Evolutionary conservation across 2,329 filamentous ascomycete species (phyloP).

Genomic region (Emericellopsis cladophorae): DNA sequence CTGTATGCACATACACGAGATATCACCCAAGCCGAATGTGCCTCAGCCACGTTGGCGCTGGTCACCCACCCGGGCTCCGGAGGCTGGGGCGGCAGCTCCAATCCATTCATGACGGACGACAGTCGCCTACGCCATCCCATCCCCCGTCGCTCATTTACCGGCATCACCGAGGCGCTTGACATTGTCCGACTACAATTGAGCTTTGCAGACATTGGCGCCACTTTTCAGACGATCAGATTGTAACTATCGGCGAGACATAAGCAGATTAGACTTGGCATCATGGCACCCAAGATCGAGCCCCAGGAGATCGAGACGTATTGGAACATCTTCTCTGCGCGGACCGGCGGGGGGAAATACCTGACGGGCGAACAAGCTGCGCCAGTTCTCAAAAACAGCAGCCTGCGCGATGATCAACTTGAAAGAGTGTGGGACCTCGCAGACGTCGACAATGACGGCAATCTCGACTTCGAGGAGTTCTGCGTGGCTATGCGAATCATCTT

Average conservation of each 20-base stretch:
- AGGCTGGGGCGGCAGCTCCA: too few species aligned
- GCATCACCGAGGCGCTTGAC: too few species aligned
- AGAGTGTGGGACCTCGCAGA: slow-evolving; percentile 95
- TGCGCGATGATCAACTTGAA: slow-evolving; percentile 71
- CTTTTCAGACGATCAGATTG: too few species aligned
- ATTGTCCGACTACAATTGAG: neutral
- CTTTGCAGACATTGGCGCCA: neutral
- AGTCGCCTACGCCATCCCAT: too few species aligned
- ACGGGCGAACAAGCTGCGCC: slow-evolving; percentile 50
- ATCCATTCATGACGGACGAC: too few species aligned
- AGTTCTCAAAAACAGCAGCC: slow-evolving; percentile 50
- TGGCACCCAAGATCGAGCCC: slow-evolving; percentile 49
- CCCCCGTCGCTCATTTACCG: too few species aligned
- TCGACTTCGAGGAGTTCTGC: slow-evolving; percentile 99
- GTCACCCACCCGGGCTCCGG: too few species aligned
- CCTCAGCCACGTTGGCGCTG: too few species aligned
- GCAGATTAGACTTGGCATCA: slow-evolving; percentile 14
- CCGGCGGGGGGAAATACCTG: slow-evolving; percentile 45
- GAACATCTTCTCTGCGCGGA: slow-evolving; percentile 50
- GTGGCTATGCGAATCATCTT: slow-evolving; percentile 98
- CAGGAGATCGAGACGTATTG: slow-evolving; percentile 53
- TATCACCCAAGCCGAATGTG: too few species aligned
- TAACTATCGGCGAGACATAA: too few species aligned
- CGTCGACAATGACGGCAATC: slow-evolving; percentile 90
- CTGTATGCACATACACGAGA: too few species aligned